Percentiles rank a stretch among this genome's conserved stretches.
These are phyloP conservation scores for Fusarium sp. DNA, from an alignment of 2,329 filamentous ascomycete species.

Conservation along the genomic window DNA sequence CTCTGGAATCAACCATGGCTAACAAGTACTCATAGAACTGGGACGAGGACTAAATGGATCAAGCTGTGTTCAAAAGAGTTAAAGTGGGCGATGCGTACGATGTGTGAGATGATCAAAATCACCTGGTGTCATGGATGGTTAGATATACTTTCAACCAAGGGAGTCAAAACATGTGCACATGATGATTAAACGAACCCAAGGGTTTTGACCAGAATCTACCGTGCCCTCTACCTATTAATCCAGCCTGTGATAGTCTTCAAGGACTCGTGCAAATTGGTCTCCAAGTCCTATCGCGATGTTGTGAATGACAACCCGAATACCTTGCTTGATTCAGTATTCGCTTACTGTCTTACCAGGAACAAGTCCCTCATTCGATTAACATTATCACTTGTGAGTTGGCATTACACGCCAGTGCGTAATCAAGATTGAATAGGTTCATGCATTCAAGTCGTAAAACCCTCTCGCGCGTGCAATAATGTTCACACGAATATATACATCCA, in stretches of 20 bases:
- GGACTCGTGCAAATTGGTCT: neutral
- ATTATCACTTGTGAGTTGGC: neutral
- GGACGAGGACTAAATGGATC: constrained; percentile 66
- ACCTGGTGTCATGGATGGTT: constrained; percentile 36
- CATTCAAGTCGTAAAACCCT: constrained; percentile 34
- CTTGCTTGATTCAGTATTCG: no score
- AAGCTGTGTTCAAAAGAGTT: constrained; percentile 33
- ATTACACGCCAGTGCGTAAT: neutral
- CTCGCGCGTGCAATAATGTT: constrained; percentile 29
- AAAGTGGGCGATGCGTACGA: constrained; percentile 35
- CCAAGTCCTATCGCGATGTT: no score
- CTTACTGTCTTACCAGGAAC: no score
- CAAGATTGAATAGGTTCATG: constrained; percentile 4
- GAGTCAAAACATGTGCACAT: constrained; percentile 27
- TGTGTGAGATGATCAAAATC: constrained; percentile 18
- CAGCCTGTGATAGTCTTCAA: constrained; percentile 2
- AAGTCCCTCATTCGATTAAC: no score
- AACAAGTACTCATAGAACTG: constrained; percentile 60
- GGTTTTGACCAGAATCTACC: constrained; percentile 4
- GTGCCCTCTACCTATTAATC: constrained; percentile 17
- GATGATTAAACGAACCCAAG: constrained; percentile 18
- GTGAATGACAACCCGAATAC: no score
- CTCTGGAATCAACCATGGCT: constrained; percentile 31
- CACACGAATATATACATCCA: constrained; percentile 25
- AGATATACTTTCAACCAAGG: constrained; percentile 37